Evolutionary conservation across 2,329 filamentous ascomycete genomes (phyloP).

Genomic region (Penicillium frequentans): DNA sequence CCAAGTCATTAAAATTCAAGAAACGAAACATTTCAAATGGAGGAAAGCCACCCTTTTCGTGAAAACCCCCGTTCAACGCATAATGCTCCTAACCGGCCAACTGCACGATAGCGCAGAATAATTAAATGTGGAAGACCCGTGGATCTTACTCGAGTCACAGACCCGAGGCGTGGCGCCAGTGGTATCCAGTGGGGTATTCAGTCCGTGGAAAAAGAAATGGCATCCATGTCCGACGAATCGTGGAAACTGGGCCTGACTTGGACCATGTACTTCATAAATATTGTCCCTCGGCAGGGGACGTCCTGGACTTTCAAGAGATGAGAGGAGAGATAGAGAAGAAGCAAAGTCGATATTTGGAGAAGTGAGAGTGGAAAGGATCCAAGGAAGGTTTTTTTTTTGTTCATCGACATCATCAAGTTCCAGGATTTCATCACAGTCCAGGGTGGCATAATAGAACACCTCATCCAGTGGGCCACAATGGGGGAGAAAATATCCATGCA

Average conservation of each 20-base stretch:
- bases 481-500: slow-evolving; percentile 10
- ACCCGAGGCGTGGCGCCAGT: slow-evolving; percentile 1
- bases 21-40: slow-evolving; percentile 17
- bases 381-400: slow-evolving; percentile 6
- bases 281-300: slow-evolving; percentile 1
- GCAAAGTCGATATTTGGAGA: slow-evolving; percentile 3
- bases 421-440: slow-evolving; percentile 15
- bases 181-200: slow-evolving; percentile 11
- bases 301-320: slow-evolving; percentile 6
- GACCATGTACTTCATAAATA: neutral
- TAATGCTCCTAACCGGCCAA: slow-evolving; percentile 21
- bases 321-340: neutral
- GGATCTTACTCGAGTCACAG: slow-evolving; percentile 2
- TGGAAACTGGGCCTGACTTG: neutral
- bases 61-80: slow-evolving; percentile 21
- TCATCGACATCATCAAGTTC: slow-evolving; percentile 18
- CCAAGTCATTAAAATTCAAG: slow-evolving; percentile 17
- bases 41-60: slow-evolving; percentile 33
- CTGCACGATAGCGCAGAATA: slow-evolving; percentile 18
- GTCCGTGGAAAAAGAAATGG: slow-evolving; percentile 8
- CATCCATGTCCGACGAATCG: slow-evolving; percentile 1
- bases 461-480: slow-evolving; percentile 15
- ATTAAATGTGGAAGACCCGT: slow-evolving; percentile 14
- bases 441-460: slow-evolving; percentile 3
- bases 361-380: neutral